Percentiles rank a stretch among this genome's conserved stretches.
Evolutionary conservation across 306 rosid genomes (phyloP).

Genomic region (Rosa multiflora): DNA sequence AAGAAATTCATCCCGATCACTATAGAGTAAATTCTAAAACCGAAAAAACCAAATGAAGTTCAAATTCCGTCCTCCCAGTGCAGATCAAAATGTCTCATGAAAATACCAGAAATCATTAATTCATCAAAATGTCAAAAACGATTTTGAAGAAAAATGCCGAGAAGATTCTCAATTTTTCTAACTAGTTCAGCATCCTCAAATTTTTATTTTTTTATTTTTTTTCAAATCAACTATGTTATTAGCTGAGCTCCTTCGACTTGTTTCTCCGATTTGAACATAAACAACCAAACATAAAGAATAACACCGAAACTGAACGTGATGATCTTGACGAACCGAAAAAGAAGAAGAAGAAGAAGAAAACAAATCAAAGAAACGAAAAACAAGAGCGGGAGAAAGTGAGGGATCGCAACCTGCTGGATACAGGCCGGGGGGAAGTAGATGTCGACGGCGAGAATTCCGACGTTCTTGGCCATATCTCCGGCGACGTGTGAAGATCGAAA

Average conservation of each 20-base stretch:
- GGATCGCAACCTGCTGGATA: conserved; percentile 72
- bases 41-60: not conserved
- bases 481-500: not conserved
- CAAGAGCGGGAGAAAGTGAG: not conserved
- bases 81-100: conserved; percentile 16
- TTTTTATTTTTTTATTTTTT: no score
- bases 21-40: not conserved
- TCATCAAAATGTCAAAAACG: not conserved
- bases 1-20: not conserved
- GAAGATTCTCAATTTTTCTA: not conserved
- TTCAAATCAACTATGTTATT: not conserved
- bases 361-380: not conserved
- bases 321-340: not conserved
- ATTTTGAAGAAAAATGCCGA: not conserved
- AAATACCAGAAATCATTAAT: not conserved
- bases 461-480: conserved; percentile 71
- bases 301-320: not conserved
- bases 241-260: not conserved
- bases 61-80: not conserved
- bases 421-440: conserved; percentile 89
- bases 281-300: not conserved
- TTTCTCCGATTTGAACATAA: not conserved
- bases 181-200: not conserved
- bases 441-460: conserved; percentile 90
- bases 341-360: not conserved